Base-by-base conservation (phyloP, 2,329 filamentous ascomycete genomes). In the Alternaria alternata region DNA sequence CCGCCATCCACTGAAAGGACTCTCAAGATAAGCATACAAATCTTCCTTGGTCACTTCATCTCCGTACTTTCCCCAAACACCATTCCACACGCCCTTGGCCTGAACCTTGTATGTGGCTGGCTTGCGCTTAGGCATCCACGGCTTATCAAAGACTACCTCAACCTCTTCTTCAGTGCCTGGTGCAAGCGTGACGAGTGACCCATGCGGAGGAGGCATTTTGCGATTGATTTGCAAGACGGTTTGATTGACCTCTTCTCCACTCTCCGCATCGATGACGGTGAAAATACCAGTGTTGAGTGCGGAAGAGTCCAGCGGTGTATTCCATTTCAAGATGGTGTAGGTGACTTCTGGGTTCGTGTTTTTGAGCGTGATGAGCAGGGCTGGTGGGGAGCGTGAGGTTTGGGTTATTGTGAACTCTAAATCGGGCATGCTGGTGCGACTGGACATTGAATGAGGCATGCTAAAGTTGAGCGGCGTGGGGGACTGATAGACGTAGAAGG, bases 241-340 rank as follows among this genome's bases (percentile, higher is more conserved):
- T 4, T 74, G 75, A 39, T 69, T 48, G 7, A 80, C 59, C 36
- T 71, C 67, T 5, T 74, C 57, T 1, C 71, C 74, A 5, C 69
- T 72, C 0, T 66, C 65, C 16, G 58, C 63, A 48, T 79, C 64
- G 6, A 62, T 59, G 24, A 81, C 66, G 14, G 61, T 73, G 60
- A 81, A 77, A 5, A 81, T 70, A 16, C 79, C 79, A 3, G 78
- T 74, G 20, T 78, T 77, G 18, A 77, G 56, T 9, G 78, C 78
- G 36, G 74, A 66, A 2, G 71, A 60, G 57, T 82, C 80, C 42
- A 82, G 66, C 5, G 80, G 80, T 2, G 79, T 79, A 47, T 76
- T 72, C 80, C 80, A 81, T 63, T 71, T 76, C 24, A 79, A 66
- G 7, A 82, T 51, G 0, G 79, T 79, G 57, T 78, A 75, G 1